A percentile compares a stretch with the other conserved stretches of the same genome.
Conservation (phyloP, 2,329 filamentous ascomycete genomes). For the Cercospora citrullina region DNA sequence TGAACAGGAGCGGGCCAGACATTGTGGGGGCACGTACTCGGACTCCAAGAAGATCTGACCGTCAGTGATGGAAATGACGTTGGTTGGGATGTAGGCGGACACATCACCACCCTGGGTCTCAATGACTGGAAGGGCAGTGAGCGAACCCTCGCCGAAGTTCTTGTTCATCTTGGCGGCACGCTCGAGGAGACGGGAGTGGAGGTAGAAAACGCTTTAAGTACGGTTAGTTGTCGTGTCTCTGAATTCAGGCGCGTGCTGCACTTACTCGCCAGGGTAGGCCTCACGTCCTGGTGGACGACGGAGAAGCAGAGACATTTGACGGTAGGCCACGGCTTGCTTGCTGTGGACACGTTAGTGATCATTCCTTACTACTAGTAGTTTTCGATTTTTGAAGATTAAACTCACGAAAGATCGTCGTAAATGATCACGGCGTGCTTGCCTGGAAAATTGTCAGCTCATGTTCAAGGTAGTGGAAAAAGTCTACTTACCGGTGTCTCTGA, state of each 20-base stretch:
- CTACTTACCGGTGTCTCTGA: too few relatives aligned
- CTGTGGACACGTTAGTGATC: background rate
- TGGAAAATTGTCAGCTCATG: too few relatives aligned
- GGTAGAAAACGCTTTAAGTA: constrained; percentile 76
- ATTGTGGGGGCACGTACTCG: constrained; percentile 49
- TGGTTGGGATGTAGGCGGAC: constrained; percentile 99
- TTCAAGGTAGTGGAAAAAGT: too few relatives aligned
- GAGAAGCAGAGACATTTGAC: constrained; percentile 98
- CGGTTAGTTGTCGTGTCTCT: constrained; percentile 26
- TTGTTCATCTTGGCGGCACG: constrained; percentile 99
- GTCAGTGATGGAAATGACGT: constrained; percentile 99
- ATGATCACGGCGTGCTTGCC: constrained; percentile 77
- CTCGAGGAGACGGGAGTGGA: constrained; percentile 98
- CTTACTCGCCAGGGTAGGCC: constrained; percentile 91
- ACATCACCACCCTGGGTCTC: constrained; percentile 99
- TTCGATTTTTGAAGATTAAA: background rate
- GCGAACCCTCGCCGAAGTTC: constrained; percentile 83
- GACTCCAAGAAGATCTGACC: constrained; percentile 99
- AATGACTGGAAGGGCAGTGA: constrained; percentile 96
- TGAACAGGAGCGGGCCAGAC: background rate
- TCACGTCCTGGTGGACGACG: constrained; percentile 98
- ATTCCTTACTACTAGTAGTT: too few relatives aligned
- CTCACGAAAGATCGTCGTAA: constrained; percentile 92
- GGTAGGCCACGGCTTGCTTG: constrained; percentile 75
- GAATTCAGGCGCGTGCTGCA: constrained; percentile 19